Base-by-base conservation (phyloP, 192 early-diverging fungal species). In the Rhizophagus prolifer region DNA sequence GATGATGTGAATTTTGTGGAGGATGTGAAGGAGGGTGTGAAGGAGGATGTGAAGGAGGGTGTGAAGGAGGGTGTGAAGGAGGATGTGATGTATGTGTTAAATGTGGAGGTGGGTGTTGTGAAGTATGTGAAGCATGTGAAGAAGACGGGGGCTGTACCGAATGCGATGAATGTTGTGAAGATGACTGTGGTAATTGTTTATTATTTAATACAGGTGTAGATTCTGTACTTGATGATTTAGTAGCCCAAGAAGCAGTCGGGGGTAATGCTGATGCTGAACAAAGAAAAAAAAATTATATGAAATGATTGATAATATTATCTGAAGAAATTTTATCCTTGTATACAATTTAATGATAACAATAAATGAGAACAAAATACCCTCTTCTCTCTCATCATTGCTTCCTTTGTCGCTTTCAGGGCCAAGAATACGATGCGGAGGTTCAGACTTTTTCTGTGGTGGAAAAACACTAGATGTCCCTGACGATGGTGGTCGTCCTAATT, bases 211-310 rank as follows among this genome's bases (percentile, higher is more conserved):
- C n/a, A 2, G 79, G 74, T 6, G 70, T 61, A 72, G 77, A 60
- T 84, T 86, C 44, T 78, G 79, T 58, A 81, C 84, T 69, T 82
- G 84, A 74, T 74, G 83, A 61, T 70, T 81, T 85, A 69, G 67
- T 83, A 38, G 84, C 88, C 88, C 88, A 90, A 12, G 88, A 90
- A 9, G 87, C 88, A 13, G 88, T 90, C 12, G 85, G 84, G 50
- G 88, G 88, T 31, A 90, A 79, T 16, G 86, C 85, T 13, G 88
- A 88, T 9, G 74, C 82, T 79, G 72, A 28, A n/a, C 38, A 31
- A 60, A 30, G 3, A 23, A 60, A 13, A 73, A 61, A 23, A 44
- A 25, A 21, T n/a, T n/a, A 16, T 19, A 71, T 70, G 14, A 64
- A 16, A 61, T 31, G 58, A 60, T 36, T 62, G 10, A 25, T 30